Conservation (phyloP, 352 stramenopile species). For the Phytophthora melonis region DNA sequence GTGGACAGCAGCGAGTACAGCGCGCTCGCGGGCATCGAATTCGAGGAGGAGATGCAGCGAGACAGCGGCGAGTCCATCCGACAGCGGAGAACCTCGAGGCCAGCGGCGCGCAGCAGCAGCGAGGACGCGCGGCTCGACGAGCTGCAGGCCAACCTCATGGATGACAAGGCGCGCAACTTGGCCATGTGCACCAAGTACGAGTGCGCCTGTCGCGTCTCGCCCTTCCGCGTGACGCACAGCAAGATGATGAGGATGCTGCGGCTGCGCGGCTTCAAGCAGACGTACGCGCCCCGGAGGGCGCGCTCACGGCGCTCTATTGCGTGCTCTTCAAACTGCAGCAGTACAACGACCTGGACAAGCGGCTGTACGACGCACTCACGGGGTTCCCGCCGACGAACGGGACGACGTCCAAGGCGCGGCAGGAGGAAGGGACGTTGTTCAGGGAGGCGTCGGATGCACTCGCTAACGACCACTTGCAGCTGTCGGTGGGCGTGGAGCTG, state of each 20-base stretch:
- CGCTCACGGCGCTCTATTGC: slow-evolving; percentile 67
- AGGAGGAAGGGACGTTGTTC: slow-evolving; percentile 14
- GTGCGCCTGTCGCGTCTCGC: slow-evolving; percentile 78
- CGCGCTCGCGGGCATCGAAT: slow-evolving; percentile 22
- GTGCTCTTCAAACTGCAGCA: slow-evolving; percentile 72
- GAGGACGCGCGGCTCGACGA: slow-evolving; percentile 52
- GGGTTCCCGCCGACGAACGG: slow-evolving; percentile 30
- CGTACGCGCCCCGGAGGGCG: slow-evolving; percentile 50
- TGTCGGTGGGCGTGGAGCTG: slow-evolving; percentile 54
- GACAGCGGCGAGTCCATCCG: slow-evolving; percentile 15
- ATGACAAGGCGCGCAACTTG: slow-evolving; percentile 76
- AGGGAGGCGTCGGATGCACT: slow-evolving; percentile 27
- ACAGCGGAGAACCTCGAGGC: slow-evolving; percentile 22
- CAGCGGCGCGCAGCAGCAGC: slow-evolving; percentile 4
- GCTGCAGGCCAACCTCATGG: slow-evolving; percentile 73
- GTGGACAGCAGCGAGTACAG: slow-evolving; percentile 40
- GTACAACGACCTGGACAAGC: slow-evolving; percentile 78
- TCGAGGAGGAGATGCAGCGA: slow-evolving; percentile 20
- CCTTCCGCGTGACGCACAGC: slow-evolving; percentile 59
- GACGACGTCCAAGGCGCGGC: not conserved
- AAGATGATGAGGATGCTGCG: slow-evolving; percentile 76
- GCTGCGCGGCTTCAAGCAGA: slow-evolving; percentile 53
- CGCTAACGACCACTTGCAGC: slow-evolving; percentile 39
- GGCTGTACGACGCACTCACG: slow-evolving; percentile 66
- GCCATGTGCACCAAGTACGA: slow-evolving; percentile 73